These are phyloP conservation scores for Coemansia sp. DNA, from an alignment of 192 early-diverging fungal genomes.

Conservation along the genomic window DNA sequence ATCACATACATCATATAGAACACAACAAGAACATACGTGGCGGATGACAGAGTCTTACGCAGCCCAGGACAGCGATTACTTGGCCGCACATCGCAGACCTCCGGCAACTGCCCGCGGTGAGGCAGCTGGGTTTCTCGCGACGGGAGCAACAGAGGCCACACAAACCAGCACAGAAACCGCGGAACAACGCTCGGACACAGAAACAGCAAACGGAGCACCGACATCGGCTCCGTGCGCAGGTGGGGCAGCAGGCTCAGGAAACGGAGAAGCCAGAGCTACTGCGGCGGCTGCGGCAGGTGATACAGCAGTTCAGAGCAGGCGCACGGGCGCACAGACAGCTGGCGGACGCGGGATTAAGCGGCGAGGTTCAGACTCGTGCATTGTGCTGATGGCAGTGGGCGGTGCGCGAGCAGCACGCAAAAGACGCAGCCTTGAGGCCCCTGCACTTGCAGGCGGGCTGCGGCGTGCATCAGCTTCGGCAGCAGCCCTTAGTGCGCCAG, in stretches of 20 bases:
- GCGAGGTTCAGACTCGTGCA: constrained; percentile 46
- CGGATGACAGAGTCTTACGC: constrained; percentile 51
- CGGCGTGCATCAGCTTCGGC: constrained; percentile 5
- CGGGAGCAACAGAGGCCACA: neutral
- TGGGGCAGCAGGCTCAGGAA: too few species aligned
- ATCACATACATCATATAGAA: neutral
- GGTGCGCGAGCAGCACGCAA: constrained; percentile 9
- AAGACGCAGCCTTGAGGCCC: constrained; percentile 16
- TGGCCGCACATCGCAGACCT: constrained; percentile 39
- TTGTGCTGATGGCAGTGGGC: constrained; percentile 33
- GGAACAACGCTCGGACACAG: too few species aligned
- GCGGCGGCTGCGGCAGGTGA: neutral
- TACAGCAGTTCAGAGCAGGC: neutral
- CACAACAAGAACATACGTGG: neutral
- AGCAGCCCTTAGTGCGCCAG: constrained; percentile 1
- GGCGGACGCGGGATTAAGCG: constrained; percentile 38
- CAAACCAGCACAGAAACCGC: neutral
- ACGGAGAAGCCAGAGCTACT: neutral
- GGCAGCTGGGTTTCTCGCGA: constrained; percentile 6
- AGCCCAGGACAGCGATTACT: constrained; percentile 50
- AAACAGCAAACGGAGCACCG: too few species aligned
- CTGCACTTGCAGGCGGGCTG: constrained; percentile 3
- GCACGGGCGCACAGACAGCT: neutral
- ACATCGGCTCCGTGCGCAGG: too few species aligned
- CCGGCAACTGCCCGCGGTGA: constrained; percentile 15